Base-by-base conservation (phyloP, 306 rosid genomes). In the Fragaria iinumae region DNA sequence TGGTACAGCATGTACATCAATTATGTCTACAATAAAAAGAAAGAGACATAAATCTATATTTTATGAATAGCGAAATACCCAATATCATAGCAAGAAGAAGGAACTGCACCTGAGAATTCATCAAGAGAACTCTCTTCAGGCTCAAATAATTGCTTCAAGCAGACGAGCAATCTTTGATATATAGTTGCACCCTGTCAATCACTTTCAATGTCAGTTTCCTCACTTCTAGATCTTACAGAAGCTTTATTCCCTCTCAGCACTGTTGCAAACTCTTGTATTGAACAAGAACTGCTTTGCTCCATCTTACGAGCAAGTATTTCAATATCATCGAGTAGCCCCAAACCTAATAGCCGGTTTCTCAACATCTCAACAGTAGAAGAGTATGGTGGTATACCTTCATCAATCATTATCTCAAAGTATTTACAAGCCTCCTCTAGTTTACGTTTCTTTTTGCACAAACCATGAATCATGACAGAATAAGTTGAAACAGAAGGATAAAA, bases 311-410 rank as follows among this genome's bases (percentile, higher is more conserved):
- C 81, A 56, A 94, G 88, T 65, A 94, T 88, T 82, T 86, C 95
- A 41, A 80, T 77, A 13, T 82, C 82, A 73, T 90, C 95, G 23
- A 60, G 77, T 25, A 90, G 65, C 69, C 97, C 95, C 29, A 85
- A 76, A 6, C 88, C 91, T 83, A 89, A 29, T 57, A 92, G 88
- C 41, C 86, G 83, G 79, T 83, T 89, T 80, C 93, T 83, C 89
- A 92, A 68, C 81, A 90, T 39, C 82, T 92, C 91, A 5, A 92
- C 55, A 0, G 95, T 94, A 48, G 91, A 80, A 72, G 81, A 73
- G 80, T 92, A 92, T 70, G 93, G 96, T 2, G 97, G 98, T 79
- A 92, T 87, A 80, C 97, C 96, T 84, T 92, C 97, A 70, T 94
- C 96, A 39, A 94, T 72, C 98, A 94, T 94, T 76, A 75, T 82